Base-by-base conservation (phyloP, 495 filamentous ascomycete genomes). In the Neurospora discreta region DNA sequence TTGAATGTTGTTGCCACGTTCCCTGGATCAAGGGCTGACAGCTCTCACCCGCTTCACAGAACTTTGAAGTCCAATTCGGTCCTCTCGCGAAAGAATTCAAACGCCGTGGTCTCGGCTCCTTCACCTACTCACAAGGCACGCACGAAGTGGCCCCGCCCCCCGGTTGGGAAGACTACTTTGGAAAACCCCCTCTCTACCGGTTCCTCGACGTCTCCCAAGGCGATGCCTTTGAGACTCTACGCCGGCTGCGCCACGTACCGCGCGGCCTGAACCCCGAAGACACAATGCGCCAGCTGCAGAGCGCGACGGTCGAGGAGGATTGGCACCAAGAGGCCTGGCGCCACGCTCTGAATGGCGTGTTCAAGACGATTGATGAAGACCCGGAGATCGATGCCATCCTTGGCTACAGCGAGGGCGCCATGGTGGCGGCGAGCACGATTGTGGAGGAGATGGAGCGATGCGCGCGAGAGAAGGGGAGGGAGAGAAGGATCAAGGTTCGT, bases 351-450 rank as follows among this genome's bases (percentile, higher is more conserved):
- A 77, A 81, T 46, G 70, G 74, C 30, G 72, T 85, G 0, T 75
- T 81, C 71, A 69, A 74, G 18, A 77, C 76, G 6, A 75, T 85
- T 20, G 81, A 84, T 10, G 77, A 77, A 13, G 75, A 85, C 40
- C 76, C 77, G 13, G 82, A 83, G 46, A 80, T 85, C n/a, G 82
- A 88, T 20, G 80, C 75, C 3, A 74, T 88, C 18, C 80, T 87
- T 23, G 86, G 84, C 0, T 89, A 87, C 73, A 86, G 83, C 0
- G 87, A 89, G 73, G 87, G 88, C 33, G 85, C 86, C 4, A 79
- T 81, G 52, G 78, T 88, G 6, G 87, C 83, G 0, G 83, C 85
- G 3, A 83, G 80, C 13, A 69, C 87, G n/a, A 73, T 87, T 40
- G 75, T 87, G 0, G 84, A 87, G 72, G 86, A 89, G 73, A 77